Percentiles rank a stretch among this genome's conserved stretches.
phyloP scores from a whole-genome alignment of 2,329 filamentous ascomycete species.

The Aspergillus texensis region DNA sequence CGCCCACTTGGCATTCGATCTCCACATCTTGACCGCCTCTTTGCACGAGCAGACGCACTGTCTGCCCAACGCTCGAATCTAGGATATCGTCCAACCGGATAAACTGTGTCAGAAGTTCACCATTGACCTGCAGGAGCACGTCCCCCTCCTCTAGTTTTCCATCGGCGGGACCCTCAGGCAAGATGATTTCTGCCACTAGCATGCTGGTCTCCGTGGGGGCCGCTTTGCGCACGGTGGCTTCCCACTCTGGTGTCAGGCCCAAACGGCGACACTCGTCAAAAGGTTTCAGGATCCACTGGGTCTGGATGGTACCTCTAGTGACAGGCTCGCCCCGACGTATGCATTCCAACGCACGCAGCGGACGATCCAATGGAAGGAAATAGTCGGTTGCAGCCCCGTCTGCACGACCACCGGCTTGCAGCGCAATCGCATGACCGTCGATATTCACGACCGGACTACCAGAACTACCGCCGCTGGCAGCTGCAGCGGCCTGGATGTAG shows the following conservation, averaged over 20 bases:
- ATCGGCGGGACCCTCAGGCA: constrained; percentile 87
- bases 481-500: constrained; percentile 97
- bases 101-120: constrained; percentile 89
- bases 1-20: constrained; percentile 80
- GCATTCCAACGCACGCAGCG: constrained; percentile 81
- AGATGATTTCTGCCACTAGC: constrained; percentile 92
- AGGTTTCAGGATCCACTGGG: constrained; percentile 93
- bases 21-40: constrained; percentile 86
- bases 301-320: constrained; percentile 94
- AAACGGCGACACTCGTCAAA: constrained; percentile 95
- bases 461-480: constrained; percentile 96
- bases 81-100: constrained; percentile 87
- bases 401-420: constrained; percentile 90
- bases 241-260: constrained; percentile 81
- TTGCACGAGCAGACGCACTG: constrained; percentile 80
- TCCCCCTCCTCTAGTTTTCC: constrained; percentile 91
- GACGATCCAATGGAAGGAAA: constrained; percentile 90
- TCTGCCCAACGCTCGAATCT: constrained; percentile 79
- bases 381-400: constrained; percentile 98
- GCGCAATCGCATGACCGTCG: constrained; percentile 84
- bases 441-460: constrained; percentile 97
- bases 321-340: constrained; percentile 76
- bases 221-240: constrained; percentile 76
- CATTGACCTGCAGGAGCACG: constrained; percentile 90
- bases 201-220: constrained; percentile 96